Percentiles rank a stretch among this genome's conserved stretches.
These are phyloP conservation scores for Brettanomyces anomalus DNA, from an alignment of 805 yeast species.

Conservation along the genomic window DNA sequence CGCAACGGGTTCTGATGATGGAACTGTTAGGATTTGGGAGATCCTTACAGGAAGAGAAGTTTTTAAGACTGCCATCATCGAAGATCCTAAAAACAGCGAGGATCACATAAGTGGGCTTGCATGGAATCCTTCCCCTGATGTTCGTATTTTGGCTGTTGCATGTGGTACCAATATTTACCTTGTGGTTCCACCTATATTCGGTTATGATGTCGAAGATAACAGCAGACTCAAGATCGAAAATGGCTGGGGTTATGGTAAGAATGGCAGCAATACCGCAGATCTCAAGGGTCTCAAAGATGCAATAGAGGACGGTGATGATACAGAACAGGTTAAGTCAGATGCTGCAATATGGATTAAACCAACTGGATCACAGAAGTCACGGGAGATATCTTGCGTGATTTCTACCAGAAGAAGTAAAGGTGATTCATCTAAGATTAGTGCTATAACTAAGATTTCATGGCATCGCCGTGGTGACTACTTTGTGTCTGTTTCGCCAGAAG, in stretches of 20 bases:
- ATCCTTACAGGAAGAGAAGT: slow-evolving; percentile 91
- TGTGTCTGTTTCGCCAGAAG: slow-evolving; percentile 93
- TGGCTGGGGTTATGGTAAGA: slow-evolving; percentile 79
- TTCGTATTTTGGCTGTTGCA: slow-evolving; percentile 76
- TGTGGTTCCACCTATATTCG: slow-evolving; percentile 85
- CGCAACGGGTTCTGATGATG: slow-evolving; percentile 98
- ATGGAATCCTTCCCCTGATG: slow-evolving; percentile 77
- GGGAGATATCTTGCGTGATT: slow-evolving; percentile 68
- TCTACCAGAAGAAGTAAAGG: slow-evolving; percentile 33
- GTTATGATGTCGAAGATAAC: slow-evolving; percentile 73
- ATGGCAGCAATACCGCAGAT: slow-evolving; percentile 21
- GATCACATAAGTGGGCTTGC: slow-evolving; percentile 74
- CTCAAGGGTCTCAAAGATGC: slow-evolving; percentile 9
- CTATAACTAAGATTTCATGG: slow-evolving; percentile 83
- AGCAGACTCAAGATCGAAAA: slow-evolving; percentile 74
- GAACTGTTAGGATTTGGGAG: slow-evolving; percentile 95
- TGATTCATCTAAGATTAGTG: slow-evolving; percentile 36
- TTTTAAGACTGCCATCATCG: slow-evolving; percentile 41
- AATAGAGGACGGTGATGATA: slow-evolving; percentile 33
- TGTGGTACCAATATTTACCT: slow-evolving; percentile 76
- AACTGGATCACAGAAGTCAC: slow-evolving; percentile 42
- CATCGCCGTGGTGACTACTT: slow-evolving; percentile 96
- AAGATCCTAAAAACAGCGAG: slow-evolving; percentile 46
- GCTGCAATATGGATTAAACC: slow-evolving; percentile 84
- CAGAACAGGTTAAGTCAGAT: slow-evolving; percentile 22